Evolutionary conservation across 2,329 filamentous ascomycete genomes (phyloP), one percentile per base, ranked within the genome.

Genomic region (Aspergillus caelatus): DNA sequence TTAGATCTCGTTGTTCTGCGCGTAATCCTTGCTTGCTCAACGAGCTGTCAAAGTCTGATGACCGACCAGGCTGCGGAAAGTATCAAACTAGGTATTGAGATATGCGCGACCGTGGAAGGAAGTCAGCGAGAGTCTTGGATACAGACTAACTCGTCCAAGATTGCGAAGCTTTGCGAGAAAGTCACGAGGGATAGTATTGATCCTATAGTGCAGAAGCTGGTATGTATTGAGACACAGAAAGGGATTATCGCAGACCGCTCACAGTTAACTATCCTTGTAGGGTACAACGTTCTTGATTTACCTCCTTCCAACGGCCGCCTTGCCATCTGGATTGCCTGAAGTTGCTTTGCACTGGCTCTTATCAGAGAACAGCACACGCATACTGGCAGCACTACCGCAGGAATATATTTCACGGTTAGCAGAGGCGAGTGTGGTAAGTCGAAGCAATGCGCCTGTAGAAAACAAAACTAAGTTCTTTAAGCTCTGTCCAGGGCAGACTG

Each of bases 1-100:
- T 66, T 81, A 16, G 78, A 81, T 61, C 67, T 81, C 34, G 77
- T 79, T 16, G 72, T 79, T n/a, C 63, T 80, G 55, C 73, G 76
- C 12, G 77, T 75, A 11, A 77, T 79, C 11, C 71, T 81, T 46
- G 74, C 74, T 32, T 79, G 77, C 58, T 81, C 78, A n/a, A 72
- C 74, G 12, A 77, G 69, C 52, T 77, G 71, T 52, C 73, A 68
- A 48, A 66, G 65, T 16, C 56, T 78, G 16, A 68, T 70, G 9
- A 50, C 67, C 0, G 48, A 67, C 0, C 70, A 78, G 28, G 71
- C 75, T 10, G 67, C 72, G 14, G 70, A 79, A 59, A 76, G 78
- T 36, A 73, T 81, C 46, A 67, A 70, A 8, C 65, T 81, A 19
- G 77, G 77, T 0, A 74, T 75, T 41, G 72, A 71, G 3, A 77